Evolutionary conservation across 345 rosid species (phyloP), one percentile per base, ranked within the genome.

Genomic region (Eucalyptus polybractea): DNA sequence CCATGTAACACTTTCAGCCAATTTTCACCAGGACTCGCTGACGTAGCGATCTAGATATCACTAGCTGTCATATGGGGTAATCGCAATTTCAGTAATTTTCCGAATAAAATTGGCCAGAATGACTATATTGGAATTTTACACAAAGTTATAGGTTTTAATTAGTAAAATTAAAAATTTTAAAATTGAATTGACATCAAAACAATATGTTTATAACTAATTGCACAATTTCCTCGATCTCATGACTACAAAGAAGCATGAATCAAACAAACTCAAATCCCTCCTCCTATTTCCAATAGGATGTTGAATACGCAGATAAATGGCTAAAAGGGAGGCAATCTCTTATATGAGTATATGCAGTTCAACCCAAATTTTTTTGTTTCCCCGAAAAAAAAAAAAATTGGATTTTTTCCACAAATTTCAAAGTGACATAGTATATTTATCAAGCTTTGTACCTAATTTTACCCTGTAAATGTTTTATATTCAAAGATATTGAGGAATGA

Each of bases 11-110:
- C 2, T 69, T 69, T 19, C 2, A 3, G 3, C 16, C 10, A 14
- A 69, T 33, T 69, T 65, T 67, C 3, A 2, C 3, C 0, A 0
- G 0, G 11, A 37, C 6, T 33, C 2, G 2, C 7, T 19, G 2
- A 72, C 0, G 7, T 72, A 17, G 25, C 1, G 3, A 10, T 76
- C 4, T 10, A 72, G 9, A 4, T n/a, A 65, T 65, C 21, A 16
- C 2, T 33, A 8, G 19, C 0, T 17, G 3, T 67, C 21, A 33
- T 31, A 67, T 14, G 9, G 17, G 33, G 72, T 9, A 62, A 62
- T 14, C 2, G 3, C 25, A 53, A 53, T 53, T 53, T 13, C 15
- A 62, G 31, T n/a, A 62, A 62, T 62, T 62, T 62, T 62, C 0
- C 1, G 0, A 62, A 62, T 1, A 29, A 62, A 62, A 62, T 62